A percentile compares a stretch with the other conserved stretches of the same genome.
Conservation (phyloP, 345 rosid species). For the Citrus reticulata region DNA sequence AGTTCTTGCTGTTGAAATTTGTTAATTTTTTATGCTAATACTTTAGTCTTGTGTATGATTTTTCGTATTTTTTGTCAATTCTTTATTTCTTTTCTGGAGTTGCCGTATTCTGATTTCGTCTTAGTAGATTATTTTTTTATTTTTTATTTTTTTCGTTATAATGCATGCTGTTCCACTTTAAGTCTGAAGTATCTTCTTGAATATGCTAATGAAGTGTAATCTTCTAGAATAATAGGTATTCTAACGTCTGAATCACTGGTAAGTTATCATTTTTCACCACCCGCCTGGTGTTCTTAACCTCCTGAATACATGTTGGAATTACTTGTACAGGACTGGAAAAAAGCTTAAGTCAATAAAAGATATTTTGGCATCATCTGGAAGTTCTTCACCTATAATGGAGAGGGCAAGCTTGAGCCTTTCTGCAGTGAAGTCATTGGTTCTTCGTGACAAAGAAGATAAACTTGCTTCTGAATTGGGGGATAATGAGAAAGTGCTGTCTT, state of each 20-base stretch:
- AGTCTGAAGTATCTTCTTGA: background rate
- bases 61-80: background rate
- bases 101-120: background rate
- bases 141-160: background rate
- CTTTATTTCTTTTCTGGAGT: background rate
- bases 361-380: conserved; percentile 58
- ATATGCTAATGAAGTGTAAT: background rate
- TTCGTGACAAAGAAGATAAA: conserved; percentile 89
- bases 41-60: background rate
- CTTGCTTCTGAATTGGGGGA: conserved; percentile 52
- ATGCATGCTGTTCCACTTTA: background rate
- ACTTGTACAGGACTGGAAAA: conserved; percentile 59
- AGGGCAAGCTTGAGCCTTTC: conserved; percentile 81
- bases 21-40: background rate
- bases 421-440: conserved; percentile 83
- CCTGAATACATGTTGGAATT: conserved; percentile 5
- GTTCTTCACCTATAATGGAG: conserved; percentile 82
- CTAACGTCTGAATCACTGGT: background rate
- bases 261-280: conserved; percentile 13
- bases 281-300: conserved; percentile 1
- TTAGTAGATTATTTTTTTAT: background rate
- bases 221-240: background rate
- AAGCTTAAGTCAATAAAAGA: conserved; percentile 75
- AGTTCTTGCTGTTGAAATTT: conserved; percentile 32
- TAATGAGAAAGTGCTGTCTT: conserved; percentile 57